phyloP scores from a whole-genome alignment of 2,329 filamentous ascomycete genomes.

The Cercospora zeina region DNA sequence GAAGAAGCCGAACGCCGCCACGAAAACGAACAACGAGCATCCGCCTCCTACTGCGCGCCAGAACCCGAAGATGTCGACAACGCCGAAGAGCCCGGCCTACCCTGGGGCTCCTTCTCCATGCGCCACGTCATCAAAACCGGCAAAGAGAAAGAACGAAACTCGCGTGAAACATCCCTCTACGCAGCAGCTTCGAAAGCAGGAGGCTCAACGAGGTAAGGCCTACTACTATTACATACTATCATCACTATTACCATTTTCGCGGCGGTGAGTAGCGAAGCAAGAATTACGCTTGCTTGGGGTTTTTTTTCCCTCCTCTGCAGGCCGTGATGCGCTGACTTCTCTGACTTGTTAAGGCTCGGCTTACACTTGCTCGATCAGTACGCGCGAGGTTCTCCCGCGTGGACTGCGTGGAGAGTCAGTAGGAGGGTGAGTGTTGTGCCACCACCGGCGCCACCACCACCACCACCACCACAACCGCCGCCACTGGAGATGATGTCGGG shows the following conservation, averaged over 20 bases:
- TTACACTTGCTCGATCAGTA: conserved; percentile 46
- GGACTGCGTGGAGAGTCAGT: conserved; percentile 31
- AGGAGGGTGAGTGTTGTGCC: neutral
- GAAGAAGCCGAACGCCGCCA: conserved; percentile 65
- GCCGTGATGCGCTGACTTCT: conserved; percentile 22
- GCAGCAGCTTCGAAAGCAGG: conserved; percentile 42
- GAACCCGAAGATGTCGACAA: conserved; percentile 57
- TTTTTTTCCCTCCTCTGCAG: neutral
- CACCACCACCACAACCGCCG: neutral
- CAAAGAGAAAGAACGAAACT: conserved; percentile 48
- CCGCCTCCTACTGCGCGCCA: conserved; percentile 63
- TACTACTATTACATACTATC: no score
- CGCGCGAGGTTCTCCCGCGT: conserved; percentile 40
- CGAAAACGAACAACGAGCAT: conserved; percentile 64
- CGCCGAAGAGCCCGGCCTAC: conserved; percentile 63
- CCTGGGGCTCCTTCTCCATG: conserved; percentile 70
- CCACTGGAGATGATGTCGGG: conserved; percentile 5
- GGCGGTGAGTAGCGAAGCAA: conserved; percentile 26
- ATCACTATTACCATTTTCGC: no score
- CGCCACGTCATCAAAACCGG: conserved; percentile 52
- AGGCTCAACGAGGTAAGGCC: conserved; percentile 44
- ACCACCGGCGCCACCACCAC: neutral
- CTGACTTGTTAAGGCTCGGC: conserved; percentile 37
- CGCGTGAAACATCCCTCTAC: conserved; percentile 45
- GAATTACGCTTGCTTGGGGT: conserved; percentile 1